phyloP scores from a whole-genome alignment of 2,329 filamentous ascomycete genomes.

The Xylariaceae sp. region DNA sequence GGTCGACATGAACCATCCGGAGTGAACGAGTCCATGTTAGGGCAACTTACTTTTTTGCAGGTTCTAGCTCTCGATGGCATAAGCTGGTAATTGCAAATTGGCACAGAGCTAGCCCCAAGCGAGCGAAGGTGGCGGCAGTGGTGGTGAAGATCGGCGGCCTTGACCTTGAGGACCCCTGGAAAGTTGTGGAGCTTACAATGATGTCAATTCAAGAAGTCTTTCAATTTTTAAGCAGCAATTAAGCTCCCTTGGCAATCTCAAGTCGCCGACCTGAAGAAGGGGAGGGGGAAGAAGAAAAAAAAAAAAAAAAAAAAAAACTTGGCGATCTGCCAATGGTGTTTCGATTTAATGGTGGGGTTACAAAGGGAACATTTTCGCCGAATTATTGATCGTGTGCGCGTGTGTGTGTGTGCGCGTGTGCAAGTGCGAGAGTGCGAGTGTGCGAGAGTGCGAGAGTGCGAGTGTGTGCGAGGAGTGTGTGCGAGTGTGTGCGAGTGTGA shows the following conservation, averaged over 20 bases:
- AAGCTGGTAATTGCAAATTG: not conserved
- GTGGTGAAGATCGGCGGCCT: slow-evolving; percentile 11
- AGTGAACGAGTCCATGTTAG: not conserved
- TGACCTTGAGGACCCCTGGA: slow-evolving; percentile 18
- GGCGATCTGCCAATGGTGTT: not conserved
- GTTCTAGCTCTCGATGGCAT: not conserved
- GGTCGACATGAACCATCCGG: not conserved
- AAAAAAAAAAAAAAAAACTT: not conserved
- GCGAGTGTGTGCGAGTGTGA: not conserved
- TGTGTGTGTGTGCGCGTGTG: not conserved
- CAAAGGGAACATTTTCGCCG: not conserved
- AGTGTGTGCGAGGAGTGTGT: not conserved
- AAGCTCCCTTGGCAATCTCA: slow-evolving; percentile 1
- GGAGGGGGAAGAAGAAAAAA: no score
- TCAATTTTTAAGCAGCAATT: no score
- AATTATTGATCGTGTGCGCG: not conserved
- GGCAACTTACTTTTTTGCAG: slow-evolving; percentile 2
- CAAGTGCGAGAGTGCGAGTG: not conserved
- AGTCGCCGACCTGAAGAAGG: not conserved
- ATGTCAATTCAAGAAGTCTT: slow-evolving; percentile 24
- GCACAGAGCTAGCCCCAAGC: not conserved
- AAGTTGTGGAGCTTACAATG: slow-evolving; percentile 26
- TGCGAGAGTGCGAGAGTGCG: not conserved
- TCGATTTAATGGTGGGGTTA: not conserved
- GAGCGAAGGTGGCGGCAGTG: not conserved